Evolutionary conservation across 1,284 basidiomycete species (phyloP), one percentile per base, ranked within the genome.

Genomic region (Papiliotrema terrestris): DNA sequence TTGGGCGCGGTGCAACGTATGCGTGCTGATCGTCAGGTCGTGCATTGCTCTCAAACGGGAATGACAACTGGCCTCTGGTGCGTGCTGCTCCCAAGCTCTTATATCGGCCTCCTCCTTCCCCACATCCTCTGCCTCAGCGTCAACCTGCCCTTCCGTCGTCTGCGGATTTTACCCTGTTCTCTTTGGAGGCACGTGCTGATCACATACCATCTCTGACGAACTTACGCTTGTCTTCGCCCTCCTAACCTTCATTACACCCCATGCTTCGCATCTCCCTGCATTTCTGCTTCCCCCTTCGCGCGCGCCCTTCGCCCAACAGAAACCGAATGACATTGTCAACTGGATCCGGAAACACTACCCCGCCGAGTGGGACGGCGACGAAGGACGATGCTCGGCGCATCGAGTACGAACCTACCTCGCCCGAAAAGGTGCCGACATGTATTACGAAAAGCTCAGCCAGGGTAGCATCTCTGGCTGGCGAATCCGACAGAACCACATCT

Each of bases 401-500:
- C 71, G 73, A 41, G 73, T 75, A 15, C 69, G 73, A 45, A 75
- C 73, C 1, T 75, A 75, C 42, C 68, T 75, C 39, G 73, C 73
- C 19, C 66, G 73, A n/a, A 75, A 75, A 54, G 73, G 73, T 45
- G 67, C 73, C 54, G 73, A 75, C 65, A 75, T 75, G 73, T 75
- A 75, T 60, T 75, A 75, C 57, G 73, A 75, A 53, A 75, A 75
- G 61, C 68, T 75, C 51, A 72, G 67, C 52, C 73, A 75, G 53
- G 68, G 71, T 22, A 67, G 66, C 50, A 72, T 75, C 25, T 66
- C 71, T 17, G 73, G 73, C 22, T 75, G 73, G 73, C 63, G 73
- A 13, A 75, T 75, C 49, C 63, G 73, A 13, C 71, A 72, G 43
- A 73, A 73, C 58, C 73, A 75, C 55, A 64, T 75, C 2, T 75